Base-by-base conservation (phyloP, 495 filamentous ascomycete species). In the Penicillium lividum region DNA sequence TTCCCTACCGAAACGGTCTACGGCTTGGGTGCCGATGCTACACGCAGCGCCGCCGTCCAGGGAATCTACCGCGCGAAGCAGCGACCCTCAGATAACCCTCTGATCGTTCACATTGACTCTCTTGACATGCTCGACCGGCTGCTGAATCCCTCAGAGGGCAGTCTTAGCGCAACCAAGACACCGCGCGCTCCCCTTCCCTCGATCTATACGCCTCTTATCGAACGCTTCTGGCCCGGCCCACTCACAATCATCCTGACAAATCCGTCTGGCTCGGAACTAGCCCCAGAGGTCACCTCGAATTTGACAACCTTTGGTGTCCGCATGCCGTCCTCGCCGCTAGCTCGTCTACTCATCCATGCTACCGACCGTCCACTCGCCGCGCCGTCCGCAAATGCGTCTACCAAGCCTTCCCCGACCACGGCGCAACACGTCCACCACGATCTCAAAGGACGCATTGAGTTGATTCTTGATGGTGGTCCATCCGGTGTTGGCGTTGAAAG, bases 1-100 rank as follows among this genome's bases (percentile, higher is more conserved):
- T 99, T 99, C 69, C 95, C 94, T 5, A 99, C 95, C 0, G 94
- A 99, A 74, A 99, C 94, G 6, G 94, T 99, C 9, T 99, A 99
- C 72, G 94, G 94, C 3, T 81, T 99, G 13, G 94, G 92, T 49
- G 94, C 93, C 18, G 94, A 98, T 77, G 95, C 94, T 6, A 97
- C 92, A 30, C 83, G 89, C 66, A 87, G 82, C 60, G 77, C 73
- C 38, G 88, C 93, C n/a, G 93, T 97, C n/a, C 82, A 81, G 57
- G 91, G 90, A 6, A 99, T 99, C 64, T 99, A 92, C 73, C 77
- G 80, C 15, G 92, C 92, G 7, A 99, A 99, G 73, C 88, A 89
- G 51, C 76, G 94, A 46, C 94, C 94, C 15, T 86, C 85, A 5
- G 94, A 99, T 71, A 99, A 99, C 68, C 94, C 94, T 1, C 80